Percentiles rank a stretch among this genome's conserved stretches.
Evolutionary conservation across 495 filamentous ascomycete species (phyloP).

Genomic region (Hypoxylon subgilvum): DNA sequence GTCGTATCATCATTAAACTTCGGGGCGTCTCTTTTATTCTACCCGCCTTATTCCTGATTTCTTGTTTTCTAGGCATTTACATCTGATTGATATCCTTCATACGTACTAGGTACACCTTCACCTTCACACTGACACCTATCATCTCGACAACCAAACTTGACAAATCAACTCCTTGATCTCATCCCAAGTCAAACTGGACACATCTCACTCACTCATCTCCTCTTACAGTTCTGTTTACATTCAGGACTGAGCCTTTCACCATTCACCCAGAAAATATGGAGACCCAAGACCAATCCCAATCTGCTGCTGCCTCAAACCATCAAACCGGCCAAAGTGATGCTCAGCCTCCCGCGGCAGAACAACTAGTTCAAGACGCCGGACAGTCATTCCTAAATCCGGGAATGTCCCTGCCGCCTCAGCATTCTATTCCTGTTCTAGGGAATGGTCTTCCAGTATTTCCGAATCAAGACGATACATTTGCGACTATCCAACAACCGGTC

Average conservation of each 20-base stretch:
- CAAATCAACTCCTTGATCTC: not conserved
- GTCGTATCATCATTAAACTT: conserved; percentile 5
- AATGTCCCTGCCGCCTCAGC: conserved; percentile 7
- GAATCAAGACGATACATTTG: conserved; percentile 14
- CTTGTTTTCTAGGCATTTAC: conserved; percentile 1
- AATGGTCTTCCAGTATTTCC: conserved; percentile 20
- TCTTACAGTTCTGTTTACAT: not conserved
- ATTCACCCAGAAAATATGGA: conserved; percentile 13
- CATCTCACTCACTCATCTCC: not conserved
- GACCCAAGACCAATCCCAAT: conserved; percentile 25
- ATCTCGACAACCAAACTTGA: not conserved
- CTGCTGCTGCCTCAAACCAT: conserved; percentile 1
- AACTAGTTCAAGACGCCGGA: conserved; percentile 10
- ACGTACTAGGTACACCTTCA: conserved; percentile 4
- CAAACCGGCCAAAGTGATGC: conserved; percentile 2
- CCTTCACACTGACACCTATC: conserved; percentile 4
- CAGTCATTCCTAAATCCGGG: conserved; percentile 4
- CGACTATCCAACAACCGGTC: conserved; percentile 16
- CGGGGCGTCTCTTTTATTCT: not conserved
- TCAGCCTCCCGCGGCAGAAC: conserved; percentile 7
- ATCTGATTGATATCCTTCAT: not conserved
- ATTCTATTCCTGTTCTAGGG: conserved; percentile 10
- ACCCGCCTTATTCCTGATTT: not conserved
- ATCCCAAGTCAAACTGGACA: not conserved
- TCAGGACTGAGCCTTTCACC: not conserved